Conservation (phyloP, 1,139 yeast species). For the Taiozyma sp. region DNA sequence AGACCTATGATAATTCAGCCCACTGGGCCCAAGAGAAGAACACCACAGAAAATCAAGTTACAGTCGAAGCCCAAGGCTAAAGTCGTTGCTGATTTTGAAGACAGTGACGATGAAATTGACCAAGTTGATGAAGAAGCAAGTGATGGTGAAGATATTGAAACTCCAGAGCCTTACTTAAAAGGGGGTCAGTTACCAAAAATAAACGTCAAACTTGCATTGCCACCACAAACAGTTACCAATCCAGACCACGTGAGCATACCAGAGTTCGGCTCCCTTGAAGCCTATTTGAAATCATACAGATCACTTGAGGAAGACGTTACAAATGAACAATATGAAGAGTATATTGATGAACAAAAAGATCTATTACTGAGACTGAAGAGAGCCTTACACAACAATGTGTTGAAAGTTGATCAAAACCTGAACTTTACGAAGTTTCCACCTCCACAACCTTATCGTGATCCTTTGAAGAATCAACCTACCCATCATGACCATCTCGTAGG, state of each 20-base stretch:
- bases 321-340: conserved; percentile 26
- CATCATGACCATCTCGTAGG: conserved; percentile 68
- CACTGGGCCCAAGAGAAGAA: background rate
- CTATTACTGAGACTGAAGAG: conserved; percentile 41
- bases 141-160: conserved; percentile 16
- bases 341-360: conserved; percentile 40
- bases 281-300: conserved; percentile 45
- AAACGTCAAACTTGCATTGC: conserved; percentile 43
- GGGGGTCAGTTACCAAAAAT: conserved; percentile 29
- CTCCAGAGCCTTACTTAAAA: conserved; percentile 9
- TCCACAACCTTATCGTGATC: conserved; percentile 33
- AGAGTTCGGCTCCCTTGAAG: conserved; percentile 32
- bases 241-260: conserved; percentile 61
- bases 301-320: conserved; percentile 49
- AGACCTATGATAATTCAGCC: background rate
- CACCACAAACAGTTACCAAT: conserved; percentile 63
- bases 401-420: conserved; percentile 36
- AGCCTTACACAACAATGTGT: conserved; percentile 49
- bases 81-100: background rate
- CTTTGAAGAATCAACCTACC: conserved; percentile 41
- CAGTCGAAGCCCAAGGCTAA: background rate
- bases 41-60: background rate
- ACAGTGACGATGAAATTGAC: background rate
- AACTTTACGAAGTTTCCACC: conserved; percentile 28
- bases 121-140: conserved; percentile 2